phyloP scores from a whole-genome alignment of 768 basidiomycete species.

The Leccinum fibrillosum region DNA sequence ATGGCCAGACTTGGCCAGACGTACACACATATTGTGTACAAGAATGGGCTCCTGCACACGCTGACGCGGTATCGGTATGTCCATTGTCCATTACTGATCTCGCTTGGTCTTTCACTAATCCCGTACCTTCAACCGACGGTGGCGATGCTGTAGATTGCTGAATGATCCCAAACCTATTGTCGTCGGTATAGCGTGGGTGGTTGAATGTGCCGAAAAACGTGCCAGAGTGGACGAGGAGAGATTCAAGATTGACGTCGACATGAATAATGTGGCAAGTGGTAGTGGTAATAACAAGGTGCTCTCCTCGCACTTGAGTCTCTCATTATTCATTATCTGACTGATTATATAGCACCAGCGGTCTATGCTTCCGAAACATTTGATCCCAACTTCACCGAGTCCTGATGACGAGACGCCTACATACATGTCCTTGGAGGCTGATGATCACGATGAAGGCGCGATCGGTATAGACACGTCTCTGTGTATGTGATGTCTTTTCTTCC shows the following conservation, averaged over 20 bases:
- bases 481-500: conserved; percentile 12
- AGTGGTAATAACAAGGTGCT: conserved; percentile 60
- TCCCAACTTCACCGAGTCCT: conserved; percentile 27
- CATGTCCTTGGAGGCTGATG: conserved; percentile 27
- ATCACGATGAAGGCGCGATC: conserved; percentile 32
- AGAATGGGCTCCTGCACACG: conserved; percentile 77
- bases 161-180: conserved; percentile 68
- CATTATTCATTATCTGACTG: neutral
- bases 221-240: conserved; percentile 59
- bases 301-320: neutral
- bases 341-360: conserved; percentile 62
- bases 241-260: conserved; percentile 63
- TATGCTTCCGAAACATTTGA: conserved; percentile 62
- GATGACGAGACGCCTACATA: conserved; percentile 7
- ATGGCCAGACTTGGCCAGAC: conserved; percentile 63
- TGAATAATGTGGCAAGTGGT: conserved; percentile 46
- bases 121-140: neutral
- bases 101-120: neutral
- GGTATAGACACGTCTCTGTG: conserved; percentile 18
- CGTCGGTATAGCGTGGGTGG: conserved; percentile 87
- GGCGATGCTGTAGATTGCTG: conserved; percentile 41
- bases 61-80: conserved; percentile 65
- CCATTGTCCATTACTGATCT: neutral
- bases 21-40: conserved; percentile 84
- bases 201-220: conserved; percentile 75